Evolutionary conservation across 805 yeast species (phyloP).

Genomic region (Debaryomyces castellii): DNA sequence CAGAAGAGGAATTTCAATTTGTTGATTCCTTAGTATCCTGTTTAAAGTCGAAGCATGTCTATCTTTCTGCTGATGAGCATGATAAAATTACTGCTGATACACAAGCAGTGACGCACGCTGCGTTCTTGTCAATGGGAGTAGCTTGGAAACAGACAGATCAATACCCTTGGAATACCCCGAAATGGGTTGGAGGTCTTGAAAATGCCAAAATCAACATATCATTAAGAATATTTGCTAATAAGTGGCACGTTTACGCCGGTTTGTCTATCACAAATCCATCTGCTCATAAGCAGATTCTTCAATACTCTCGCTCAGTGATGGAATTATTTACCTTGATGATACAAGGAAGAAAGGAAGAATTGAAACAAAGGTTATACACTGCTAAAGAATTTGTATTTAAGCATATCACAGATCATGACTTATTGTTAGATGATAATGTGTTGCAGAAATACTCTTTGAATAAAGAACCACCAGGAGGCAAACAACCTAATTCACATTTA

Average conservation of each 20-base stretch:
- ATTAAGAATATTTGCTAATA: slow-evolving; percentile 83
- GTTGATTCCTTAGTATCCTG: slow-evolving; percentile 68
- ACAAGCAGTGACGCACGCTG: slow-evolving; percentile 98
- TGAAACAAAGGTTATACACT: slow-evolving; percentile 53
- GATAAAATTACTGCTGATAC: slow-evolving; percentile 97
- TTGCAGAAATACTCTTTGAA: slow-evolving; percentile 78
- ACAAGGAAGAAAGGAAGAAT: slow-evolving; percentile 58
- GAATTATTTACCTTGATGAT: slow-evolving; percentile 84
- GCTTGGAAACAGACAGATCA: slow-evolving; percentile 85
- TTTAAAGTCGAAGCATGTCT: slow-evolving; percentile 73
- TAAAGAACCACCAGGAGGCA: slow-evolving; percentile 64
- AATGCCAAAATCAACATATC: slow-evolving; percentile 95
- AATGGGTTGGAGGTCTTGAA: slow-evolving; percentile 93
- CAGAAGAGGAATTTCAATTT: slow-evolving; percentile 51
- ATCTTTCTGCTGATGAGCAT: slow-evolving; percentile 81
- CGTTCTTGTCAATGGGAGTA: slow-evolving; percentile 92
- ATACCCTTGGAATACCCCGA: slow-evolving; percentile 87
- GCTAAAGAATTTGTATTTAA: slow-evolving; percentile 82
- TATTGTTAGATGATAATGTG: slow-evolving; percentile 73
- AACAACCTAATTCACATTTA: slow-evolving; percentile 84
- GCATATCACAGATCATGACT: slow-evolving; percentile 54
- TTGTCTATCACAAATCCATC: slow-evolving; percentile 93
- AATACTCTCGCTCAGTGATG: slow-evolving; percentile 81
- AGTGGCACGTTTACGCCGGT: slow-evolving; percentile 99
- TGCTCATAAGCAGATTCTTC: slow-evolving; percentile 88